A percentile compares a stretch with the other conserved stretches of the same genome.
Conservation (phyloP, 2,329 filamentous ascomycete genomes). For the Onygenales sp. region DNA sequence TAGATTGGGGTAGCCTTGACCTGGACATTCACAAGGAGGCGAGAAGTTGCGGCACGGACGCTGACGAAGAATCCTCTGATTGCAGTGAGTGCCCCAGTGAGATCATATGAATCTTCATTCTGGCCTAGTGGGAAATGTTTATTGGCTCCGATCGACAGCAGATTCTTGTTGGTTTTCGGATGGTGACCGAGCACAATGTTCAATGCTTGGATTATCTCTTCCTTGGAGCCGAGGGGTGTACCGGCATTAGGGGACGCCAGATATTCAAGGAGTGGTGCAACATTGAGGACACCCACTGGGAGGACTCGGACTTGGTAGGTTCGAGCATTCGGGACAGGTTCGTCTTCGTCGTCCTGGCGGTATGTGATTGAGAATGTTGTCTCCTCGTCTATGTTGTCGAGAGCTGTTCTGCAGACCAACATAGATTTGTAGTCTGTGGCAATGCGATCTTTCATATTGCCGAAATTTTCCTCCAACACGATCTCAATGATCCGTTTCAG, state of each 20-base stretch:
- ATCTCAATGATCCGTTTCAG: constrained; percentile 40
- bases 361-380: constrained; percentile 23
- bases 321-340: constrained; percentile 20
- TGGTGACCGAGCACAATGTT: constrained; percentile 48
- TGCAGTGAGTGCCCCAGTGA: constrained; percentile 46
- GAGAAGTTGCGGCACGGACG: constrained; percentile 48
- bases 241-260: constrained; percentile 26
- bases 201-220: constrained; percentile 46
- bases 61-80: constrained; percentile 54
- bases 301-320: constrained; percentile 28
- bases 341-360: constrained; percentile 26
- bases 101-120: constrained; percentile 22
- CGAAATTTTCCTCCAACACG: constrained; percentile 32
- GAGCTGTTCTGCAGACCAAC: constrained; percentile 23
- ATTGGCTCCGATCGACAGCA: constrained; percentile 44
- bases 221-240: constrained; percentile 33
- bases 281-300: constrained; percentile 24
- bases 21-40: constrained; percentile 54
- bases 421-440: constrained; percentile 33
- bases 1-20: constrained; percentile 53
- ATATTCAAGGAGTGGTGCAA: constrained; percentile 37
- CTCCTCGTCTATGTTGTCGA: constrained; percentile 12
- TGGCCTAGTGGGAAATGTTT: constrained; percentile 40
- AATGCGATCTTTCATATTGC: constrained; percentile 18
- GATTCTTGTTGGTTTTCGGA: constrained; percentile 31